Evolutionary conservation across 768 basidiomycete species (phyloP), one percentile per base, ranked within the genome.

Genomic region (Exsudoporus frostii): DNA sequence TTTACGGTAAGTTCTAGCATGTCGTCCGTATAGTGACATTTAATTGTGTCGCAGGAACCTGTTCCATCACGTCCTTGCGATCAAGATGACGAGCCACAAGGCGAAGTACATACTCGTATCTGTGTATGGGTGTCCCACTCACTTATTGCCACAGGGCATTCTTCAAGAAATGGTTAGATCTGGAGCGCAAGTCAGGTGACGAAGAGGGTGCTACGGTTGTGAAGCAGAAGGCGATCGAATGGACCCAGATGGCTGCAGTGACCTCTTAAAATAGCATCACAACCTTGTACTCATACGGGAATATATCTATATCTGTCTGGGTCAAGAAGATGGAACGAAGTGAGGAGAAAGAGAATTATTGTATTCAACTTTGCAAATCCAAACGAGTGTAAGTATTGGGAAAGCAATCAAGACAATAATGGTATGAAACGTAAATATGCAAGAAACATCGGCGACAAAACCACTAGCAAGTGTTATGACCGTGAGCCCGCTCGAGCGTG

Each of bases 81-180:
- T 85, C 22, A 98, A 97, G 66, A 88, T 97, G 79, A 96, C 93
- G 13, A 90, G 85, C 64, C 90, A 93, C 67, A 96, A 95, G 73
- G 95, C 95, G 20, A 98, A 97, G 92, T 95, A 65, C 64, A 86
- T 79, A n/a, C 22, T 50, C 27, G 4, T 33, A 41, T 29, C 24
- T n/a, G 7, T 20, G 7, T n/a, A 30, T 19, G 3, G 20, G 17
- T 19, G 20, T 51, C 15, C 14, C 24, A 29, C 54, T 62, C 49
- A 61, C 30, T 49, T 59, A 60, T 51, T 53, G 46, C 53, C 22
- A 53, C 27, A 94, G 92, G 73, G 83, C 86, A 27, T 87, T 98
- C 71, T 98, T 99, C 82, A 99, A 99, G 73, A 98, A 98, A 70
- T 97, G 95, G 92, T 76, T 98, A 30, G 86, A 86, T 54, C 71